A percentile compares a stretch with the other conserved stretches of the same genome.
phyloP scores from a whole-genome alignment of 257 asterid species.

The Gardenia jasminoides region DNA sequence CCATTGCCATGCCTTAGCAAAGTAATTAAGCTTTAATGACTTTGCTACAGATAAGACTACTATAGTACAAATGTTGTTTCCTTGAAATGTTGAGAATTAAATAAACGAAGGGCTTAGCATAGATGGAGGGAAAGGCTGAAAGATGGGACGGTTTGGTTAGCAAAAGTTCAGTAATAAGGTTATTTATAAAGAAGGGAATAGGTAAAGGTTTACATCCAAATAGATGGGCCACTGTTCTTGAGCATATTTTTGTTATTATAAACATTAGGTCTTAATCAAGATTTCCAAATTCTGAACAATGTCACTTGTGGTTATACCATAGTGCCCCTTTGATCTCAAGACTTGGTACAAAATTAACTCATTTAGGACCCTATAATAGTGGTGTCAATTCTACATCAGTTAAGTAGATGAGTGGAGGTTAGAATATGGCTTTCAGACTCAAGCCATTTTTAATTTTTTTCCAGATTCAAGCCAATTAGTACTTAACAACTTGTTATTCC shows the following conservation, averaged over 20 bases:
- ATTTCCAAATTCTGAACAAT: background rate
- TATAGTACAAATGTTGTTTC: background rate
- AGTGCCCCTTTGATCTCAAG: background rate
- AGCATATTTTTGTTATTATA: background rate
- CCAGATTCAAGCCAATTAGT: too few species aligned
- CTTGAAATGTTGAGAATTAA: background rate
- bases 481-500: background rate
- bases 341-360: too few species aligned
- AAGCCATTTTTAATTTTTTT: too few species aligned
- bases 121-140: conserved; percentile 1
- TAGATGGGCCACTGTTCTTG: conserved; percentile 6
- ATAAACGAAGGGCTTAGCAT: background rate
- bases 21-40: background rate
- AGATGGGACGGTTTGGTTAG: conserved; percentile 17
- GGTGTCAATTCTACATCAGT: background rate
- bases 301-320: background rate
- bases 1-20: conserved; percentile 48
- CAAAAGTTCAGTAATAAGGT: conserved; percentile 14
- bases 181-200: background rate
- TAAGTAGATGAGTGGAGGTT: background rate
- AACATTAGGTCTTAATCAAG: background rate
- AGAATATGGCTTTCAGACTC: too few species aligned
- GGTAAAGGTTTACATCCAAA: conserved; percentile 5
- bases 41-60: background rate
- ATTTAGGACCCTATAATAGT: background rate